A percentile compares a stretch with the other conserved stretches of the same genome.
Evolutionary conservation across 2,329 filamentous ascomycete species (phyloP).

Genomic region (Elsinoe perseae): DNA sequence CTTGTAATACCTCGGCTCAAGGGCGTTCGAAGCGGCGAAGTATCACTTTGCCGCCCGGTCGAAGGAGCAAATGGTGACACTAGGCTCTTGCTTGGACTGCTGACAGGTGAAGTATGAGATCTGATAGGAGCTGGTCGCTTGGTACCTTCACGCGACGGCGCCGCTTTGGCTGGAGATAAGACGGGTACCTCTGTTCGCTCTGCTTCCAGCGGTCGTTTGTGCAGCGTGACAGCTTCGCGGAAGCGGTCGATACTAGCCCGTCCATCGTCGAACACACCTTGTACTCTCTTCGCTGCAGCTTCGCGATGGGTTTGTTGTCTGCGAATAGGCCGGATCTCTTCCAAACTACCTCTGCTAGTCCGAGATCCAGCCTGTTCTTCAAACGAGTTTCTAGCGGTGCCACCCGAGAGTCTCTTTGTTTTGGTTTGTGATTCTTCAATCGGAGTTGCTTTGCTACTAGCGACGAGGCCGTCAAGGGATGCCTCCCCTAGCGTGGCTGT

Average conservation of each 20-base stretch:
- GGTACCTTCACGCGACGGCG: not conserved
- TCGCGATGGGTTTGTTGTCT: conserved; percentile 3
- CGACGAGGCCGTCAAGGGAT: conserved; percentile 4
- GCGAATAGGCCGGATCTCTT: not conserved
- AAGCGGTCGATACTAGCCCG: conserved; percentile 10
- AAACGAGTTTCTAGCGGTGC: not conserved
- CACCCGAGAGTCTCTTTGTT: not conserved
- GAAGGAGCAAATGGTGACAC: conserved; percentile 33
- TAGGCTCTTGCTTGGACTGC: not conserved
- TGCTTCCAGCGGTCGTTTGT: conserved; percentile 1
- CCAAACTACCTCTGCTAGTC: conserved; percentile 13
- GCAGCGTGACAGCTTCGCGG: conserved; percentile 2
- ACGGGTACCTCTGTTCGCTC: not conserved
- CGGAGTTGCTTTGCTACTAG: not conserved
- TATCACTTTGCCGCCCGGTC: conserved; percentile 29
- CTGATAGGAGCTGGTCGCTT: not conserved
- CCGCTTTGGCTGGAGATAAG: not conserved
- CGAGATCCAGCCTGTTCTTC: not conserved
- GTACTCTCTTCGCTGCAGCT: not conserved
- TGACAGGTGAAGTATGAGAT: conserved; percentile 14
- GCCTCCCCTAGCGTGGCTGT: conserved; percentile 16
- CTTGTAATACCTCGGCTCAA: not conserved
- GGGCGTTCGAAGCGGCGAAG: not conserved
- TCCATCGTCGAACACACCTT: conserved; percentile 14
- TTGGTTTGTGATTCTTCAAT: not conserved